Conservation (phyloP, 352 stramenopile genomes). For the Discostella stelligera region DNA sequence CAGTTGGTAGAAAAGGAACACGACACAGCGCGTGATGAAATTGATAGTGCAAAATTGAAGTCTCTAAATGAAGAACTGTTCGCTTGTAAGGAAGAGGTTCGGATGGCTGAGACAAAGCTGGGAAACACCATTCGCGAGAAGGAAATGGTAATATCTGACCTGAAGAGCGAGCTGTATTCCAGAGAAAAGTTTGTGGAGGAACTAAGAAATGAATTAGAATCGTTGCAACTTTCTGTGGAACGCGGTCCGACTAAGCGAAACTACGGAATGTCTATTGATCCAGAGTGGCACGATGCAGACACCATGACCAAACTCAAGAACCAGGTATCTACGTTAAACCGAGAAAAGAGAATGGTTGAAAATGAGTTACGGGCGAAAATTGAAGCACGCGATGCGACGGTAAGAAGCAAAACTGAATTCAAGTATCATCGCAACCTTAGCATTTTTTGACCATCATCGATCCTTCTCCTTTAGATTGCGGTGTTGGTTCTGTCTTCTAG, state of each 20-base stretch:
- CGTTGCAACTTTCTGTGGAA: conserved; percentile 24
- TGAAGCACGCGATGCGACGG: conserved; percentile 64
- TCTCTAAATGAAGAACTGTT: conserved; percentile 23
- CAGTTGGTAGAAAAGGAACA: conserved; percentile 7
- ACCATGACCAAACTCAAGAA: conserved; percentile 38
- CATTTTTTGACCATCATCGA: background rate
- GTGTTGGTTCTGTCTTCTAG: conserved; percentile 63
- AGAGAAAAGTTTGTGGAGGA: conserved; percentile 38
- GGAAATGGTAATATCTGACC: conserved; percentile 43
- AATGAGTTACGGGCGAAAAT: conserved; percentile 59
- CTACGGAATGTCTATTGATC: conserved; percentile 36
- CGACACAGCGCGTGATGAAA: background rate
- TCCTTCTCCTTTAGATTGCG: conserved; percentile 41
- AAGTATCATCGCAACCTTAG: background rate
- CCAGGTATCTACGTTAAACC: conserved; percentile 27
- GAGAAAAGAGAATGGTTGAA: conserved; percentile 44
- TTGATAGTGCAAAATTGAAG: conserved; percentile 15
- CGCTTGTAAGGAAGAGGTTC: conserved; percentile 34
- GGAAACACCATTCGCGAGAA: conserved; percentile 26
- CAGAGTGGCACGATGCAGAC: conserved; percentile 35
- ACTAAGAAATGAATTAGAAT: conserved; percentile 31
- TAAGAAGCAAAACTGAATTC: background rate
- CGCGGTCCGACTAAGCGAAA: conserved; percentile 20
- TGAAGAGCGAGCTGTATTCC: conserved; percentile 35
- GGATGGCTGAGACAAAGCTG: conserved; percentile 18